These are phyloP conservation scores for Tylopilus plumbeoviolaceoides DNA, from an alignment of 768 basidiomycete genomes.

Conservation along the genomic window DNA sequence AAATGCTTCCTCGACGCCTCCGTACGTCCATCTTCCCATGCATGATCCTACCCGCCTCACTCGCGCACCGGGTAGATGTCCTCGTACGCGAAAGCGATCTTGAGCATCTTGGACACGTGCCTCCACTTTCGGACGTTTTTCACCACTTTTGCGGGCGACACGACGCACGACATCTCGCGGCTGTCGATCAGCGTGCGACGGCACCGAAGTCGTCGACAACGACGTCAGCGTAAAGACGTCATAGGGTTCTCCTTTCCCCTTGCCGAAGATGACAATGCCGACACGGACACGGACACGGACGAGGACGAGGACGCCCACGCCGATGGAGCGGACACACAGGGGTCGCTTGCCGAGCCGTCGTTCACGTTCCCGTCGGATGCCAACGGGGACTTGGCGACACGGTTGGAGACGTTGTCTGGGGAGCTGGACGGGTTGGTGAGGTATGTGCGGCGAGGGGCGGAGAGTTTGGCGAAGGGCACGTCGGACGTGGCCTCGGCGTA, in stretches of 20 bases:
- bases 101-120: slow-evolving; percentile 70
- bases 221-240: slow-evolving; percentile 50
- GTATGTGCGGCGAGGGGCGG: slow-evolving; percentile 65
- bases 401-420: slow-evolving; percentile 58
- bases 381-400: slow-evolving; percentile 46
- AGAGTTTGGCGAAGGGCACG: slow-evolving; percentile 60
- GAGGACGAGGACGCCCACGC: slow-evolving; percentile 27
- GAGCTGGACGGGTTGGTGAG: slow-evolving; percentile 71
- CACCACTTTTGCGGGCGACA: slow-evolving; percentile 54
- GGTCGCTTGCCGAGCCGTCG: slow-evolving; percentile 28
- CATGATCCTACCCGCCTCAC: background rate
- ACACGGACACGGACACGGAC: slow-evolving; percentile 34
- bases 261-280: slow-evolving; percentile 29
- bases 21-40: slow-evolving; percentile 34
- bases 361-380: slow-evolving; percentile 40
- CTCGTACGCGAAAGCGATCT: slow-evolving; percentile 58
- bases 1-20: slow-evolving; percentile 63
- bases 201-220: slow-evolving; percentile 60
- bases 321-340: slow-evolving; percentile 12
- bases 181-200: slow-evolving; percentile 50
- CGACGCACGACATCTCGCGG: slow-evolving; percentile 52
- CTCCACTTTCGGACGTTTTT: slow-evolving; percentile 68
- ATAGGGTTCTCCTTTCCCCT: slow-evolving; percentile 54
- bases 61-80: slow-evolving; percentile 42
- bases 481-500: slow-evolving; percentile 60